Conservation (phyloP, 2,329 filamentous ascomycete species). For the Penicillium brasilianum region DNA sequence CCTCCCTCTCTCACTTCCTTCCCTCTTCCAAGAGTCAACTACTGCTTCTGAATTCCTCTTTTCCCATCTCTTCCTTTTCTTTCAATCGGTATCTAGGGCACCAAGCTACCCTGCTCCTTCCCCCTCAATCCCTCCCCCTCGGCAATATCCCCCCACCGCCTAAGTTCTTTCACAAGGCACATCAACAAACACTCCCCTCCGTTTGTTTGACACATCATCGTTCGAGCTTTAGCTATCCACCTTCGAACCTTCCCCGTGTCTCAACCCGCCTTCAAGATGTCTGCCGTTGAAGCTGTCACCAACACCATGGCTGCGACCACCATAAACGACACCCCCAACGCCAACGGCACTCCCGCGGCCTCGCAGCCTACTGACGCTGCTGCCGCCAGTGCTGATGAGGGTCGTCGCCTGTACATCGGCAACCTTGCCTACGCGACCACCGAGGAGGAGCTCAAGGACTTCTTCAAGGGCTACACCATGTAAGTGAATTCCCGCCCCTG, state of each 20-base stretch:
- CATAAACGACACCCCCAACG: slow-evolving; percentile 58
- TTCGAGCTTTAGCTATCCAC: slow-evolving; percentile 20
- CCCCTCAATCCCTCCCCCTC: slow-evolving; percentile 57
- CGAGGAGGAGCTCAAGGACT: slow-evolving; percentile 99
- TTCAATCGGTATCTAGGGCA: slow-evolving; percentile 72
- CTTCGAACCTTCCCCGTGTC: slow-evolving; percentile 27
- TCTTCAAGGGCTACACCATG: slow-evolving; percentile 99
- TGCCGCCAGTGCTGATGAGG: slow-evolving; percentile 96
- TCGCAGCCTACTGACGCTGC: slow-evolving; percentile 81
- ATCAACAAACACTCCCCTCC: slow-evolving; percentile 58
- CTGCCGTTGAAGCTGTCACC: slow-evolving; percentile 73
- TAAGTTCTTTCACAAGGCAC: slow-evolving; percentile 22
- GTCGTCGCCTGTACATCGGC: slow-evolving; percentile 99
- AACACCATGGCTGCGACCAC: slow-evolving; percentile 70
- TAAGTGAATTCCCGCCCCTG: slow-evolving; percentile 61
- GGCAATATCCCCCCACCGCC: slow-evolving; percentile 53
- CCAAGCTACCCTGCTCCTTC: slow-evolving; percentile 76
- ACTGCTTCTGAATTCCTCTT: slow-evolving; percentile 22
- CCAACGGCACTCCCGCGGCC: slow-evolving; percentile 66
- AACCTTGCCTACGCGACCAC: slow-evolving; percentile 99
- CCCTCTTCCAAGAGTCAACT: slow-evolving; percentile 29
- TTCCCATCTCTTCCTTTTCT: slow-evolving; percentile 30
- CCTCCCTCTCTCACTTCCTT: slow-evolving; percentile 16
- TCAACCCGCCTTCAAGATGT: slow-evolving; percentile 67
- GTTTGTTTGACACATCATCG: slow-evolving; percentile 62